Conservation (phyloP, 2,329 filamentous ascomycete species). For the Epichloe glyceriae region DNA sequence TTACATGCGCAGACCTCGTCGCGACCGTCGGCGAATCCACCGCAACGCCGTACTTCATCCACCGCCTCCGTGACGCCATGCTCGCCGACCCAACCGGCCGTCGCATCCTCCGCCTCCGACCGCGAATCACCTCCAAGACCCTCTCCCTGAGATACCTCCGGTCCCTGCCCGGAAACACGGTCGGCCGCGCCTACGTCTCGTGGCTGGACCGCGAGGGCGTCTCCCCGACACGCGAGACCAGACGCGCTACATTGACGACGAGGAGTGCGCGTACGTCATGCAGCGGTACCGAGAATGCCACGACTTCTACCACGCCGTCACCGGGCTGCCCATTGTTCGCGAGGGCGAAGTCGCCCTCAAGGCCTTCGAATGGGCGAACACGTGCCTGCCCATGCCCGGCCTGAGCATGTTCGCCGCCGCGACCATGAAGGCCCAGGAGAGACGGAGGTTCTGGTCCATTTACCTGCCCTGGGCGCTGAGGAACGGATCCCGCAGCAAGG, state of each 20-base stretch:
- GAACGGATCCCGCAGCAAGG: slow-evolving; percentile 64
- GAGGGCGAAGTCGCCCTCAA: slow-evolving; percentile 97
- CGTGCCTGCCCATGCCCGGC: slow-evolving; percentile 86
- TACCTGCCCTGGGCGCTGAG: slow-evolving; percentile 85
- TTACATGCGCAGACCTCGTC: slow-evolving; percentile 58
- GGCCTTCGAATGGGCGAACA: slow-evolving; percentile 94
- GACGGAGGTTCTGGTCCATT: slow-evolving; percentile 56
- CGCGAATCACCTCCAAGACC: slow-evolving; percentile 70
- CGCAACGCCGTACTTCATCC: slow-evolving; percentile 87
- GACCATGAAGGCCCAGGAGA: slow-evolving; percentile 71
- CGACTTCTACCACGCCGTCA: slow-evolving; percentile 94
- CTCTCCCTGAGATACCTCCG: slow-evolving; percentile 57
- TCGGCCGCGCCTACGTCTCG: slow-evolving; percentile 69
- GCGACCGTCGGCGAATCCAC: slow-evolving; percentile 90
- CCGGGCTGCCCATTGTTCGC: slow-evolving; percentile 77
- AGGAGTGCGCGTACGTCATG: slow-evolving; percentile 96
- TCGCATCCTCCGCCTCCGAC: slow-evolving; percentile 79
- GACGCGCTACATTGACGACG: slow-evolving; percentile 87
- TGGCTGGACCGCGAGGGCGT: slow-evolving; percentile 96
- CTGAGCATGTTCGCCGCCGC: slow-evolving; percentile 75
- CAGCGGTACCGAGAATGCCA: slow-evolving; percentile 95
- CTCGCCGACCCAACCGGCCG: slow-evolving; percentile 71
- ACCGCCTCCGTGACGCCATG: slow-evolving; percentile 85
- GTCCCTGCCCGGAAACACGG: slow-evolving; percentile 53
- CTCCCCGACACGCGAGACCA: slow-evolving; percentile 73